Percentiles rank a stretch among this genome's conserved stretches.
Evolutionary conservation across 1,284 basidiomycete genomes (phyloP).

Genomic region (Cronartium quercuum): DNA sequence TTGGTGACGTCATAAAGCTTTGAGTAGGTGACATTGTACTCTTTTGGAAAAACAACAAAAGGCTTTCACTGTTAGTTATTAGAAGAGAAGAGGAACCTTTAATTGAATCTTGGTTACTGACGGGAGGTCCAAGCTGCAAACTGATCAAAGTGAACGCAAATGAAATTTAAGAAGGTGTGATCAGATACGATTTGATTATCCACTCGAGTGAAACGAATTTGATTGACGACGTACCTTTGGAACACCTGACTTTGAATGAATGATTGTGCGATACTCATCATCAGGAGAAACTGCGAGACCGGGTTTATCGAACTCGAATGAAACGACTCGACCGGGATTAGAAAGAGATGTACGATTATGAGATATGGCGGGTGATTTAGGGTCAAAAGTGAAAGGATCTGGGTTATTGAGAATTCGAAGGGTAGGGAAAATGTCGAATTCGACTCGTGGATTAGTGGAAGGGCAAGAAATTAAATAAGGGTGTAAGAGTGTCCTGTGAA

Average conservation of each 20-base stretch:
- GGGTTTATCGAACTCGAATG: slow-evolving; percentile 58
- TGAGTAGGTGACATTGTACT: slow-evolving; percentile 32
- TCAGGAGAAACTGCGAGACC: slow-evolving; percentile 57
- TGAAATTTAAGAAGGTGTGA: slow-evolving; percentile 44
- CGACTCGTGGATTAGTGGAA: slow-evolving; percentile 57
- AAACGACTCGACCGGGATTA: slow-evolving; percentile 54
- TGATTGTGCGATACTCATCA: slow-evolving; percentile 56
- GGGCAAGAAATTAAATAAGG: slow-evolving; percentile 61
- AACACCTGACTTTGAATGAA: slow-evolving; percentile 50
- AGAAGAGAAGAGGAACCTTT: slow-evolving; percentile 51
- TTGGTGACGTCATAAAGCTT: slow-evolving; percentile 52
- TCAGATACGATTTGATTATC: slow-evolving; percentile 5
- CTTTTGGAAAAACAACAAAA: slow-evolving; percentile 8
- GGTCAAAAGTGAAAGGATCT: slow-evolving; percentile 13
- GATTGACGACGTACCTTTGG: slow-evolving; percentile 52
- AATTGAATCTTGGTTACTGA: slow-evolving; percentile 57
- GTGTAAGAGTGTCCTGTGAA: slow-evolving; percentile 62
- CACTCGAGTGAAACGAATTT: slow-evolving; percentile 42
- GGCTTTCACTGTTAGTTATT: slow-evolving; percentile 52
- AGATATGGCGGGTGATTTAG: slow-evolving; percentile 53
- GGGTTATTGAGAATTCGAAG: slow-evolving; percentile 53
- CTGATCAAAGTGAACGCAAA: background rate
- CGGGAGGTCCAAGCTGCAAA: slow-evolving; percentile 37
- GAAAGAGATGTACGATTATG: slow-evolving; percentile 56
- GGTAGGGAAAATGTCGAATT: slow-evolving; percentile 57